Evolutionary conservation across 1,284 basidiomycete genomes (phyloP).

Genomic region (Puccinia coronata): DNA sequence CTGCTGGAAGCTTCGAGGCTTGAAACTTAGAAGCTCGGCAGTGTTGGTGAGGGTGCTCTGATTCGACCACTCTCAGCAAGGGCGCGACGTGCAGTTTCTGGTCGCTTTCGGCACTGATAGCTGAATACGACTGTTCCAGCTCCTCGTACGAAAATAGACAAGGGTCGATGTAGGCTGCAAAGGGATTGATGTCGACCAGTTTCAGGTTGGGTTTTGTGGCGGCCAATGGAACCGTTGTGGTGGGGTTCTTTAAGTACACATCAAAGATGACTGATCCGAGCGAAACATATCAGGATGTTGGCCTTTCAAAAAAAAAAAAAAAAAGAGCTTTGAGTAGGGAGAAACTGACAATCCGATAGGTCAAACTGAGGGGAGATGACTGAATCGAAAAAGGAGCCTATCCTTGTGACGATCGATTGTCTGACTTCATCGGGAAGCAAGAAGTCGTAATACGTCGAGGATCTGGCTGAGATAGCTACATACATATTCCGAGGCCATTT

Average conservation of each 20-base stretch:
- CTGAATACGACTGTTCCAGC: conserved; percentile 59
- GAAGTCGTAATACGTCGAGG: conserved; percentile 41
- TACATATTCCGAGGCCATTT: neutral
- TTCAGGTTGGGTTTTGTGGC: conserved; percentile 50
- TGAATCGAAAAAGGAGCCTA: conserved; percentile 22
- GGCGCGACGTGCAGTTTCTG: neutral
- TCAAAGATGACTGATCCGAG: conserved; percentile 34
- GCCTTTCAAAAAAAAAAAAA: no score
- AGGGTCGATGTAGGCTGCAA: conserved; percentile 77
- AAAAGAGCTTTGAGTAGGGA: neutral
- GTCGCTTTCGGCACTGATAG: neutral
- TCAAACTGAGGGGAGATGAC: conserved; percentile 27
- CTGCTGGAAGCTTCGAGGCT: conserved; percentile 20
- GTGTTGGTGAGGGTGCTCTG: conserved; percentile 27
- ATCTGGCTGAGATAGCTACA: conserved; percentile 38
- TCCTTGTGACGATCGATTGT: conserved; percentile 28
- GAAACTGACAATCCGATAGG: conserved; percentile 37
- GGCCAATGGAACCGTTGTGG: neutral
- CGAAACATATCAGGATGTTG: conserved; percentile 2
- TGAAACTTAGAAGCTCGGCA: conserved; percentile 35
- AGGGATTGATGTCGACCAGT: conserved; percentile 87
- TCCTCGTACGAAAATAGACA: conserved; percentile 83
- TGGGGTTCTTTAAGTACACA: conserved; percentile 40
- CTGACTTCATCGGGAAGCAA: conserved; percentile 15
- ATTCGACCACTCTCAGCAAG: conserved; percentile 18